Conservation (phyloP, 2,329 filamentous ascomycete genomes). For the Pseudogymnoascus destructans region DNA sequence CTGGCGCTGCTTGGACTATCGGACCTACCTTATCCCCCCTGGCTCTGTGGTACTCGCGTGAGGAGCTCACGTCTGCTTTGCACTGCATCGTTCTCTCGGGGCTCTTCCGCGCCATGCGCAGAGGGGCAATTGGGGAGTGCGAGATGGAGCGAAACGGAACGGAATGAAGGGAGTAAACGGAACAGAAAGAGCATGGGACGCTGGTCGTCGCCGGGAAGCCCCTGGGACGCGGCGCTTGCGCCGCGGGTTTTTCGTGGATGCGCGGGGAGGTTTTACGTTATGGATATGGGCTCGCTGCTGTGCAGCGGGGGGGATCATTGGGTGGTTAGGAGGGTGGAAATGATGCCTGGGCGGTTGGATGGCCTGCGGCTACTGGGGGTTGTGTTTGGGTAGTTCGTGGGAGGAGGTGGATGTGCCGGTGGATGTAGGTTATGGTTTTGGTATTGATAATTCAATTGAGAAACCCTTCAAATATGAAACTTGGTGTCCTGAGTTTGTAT, state of each 20-base stretch:
- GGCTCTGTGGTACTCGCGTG: not conserved
- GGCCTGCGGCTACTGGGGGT: not conserved
- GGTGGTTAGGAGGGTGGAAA: not conserved
- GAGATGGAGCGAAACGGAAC: not conserved
- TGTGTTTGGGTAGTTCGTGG: not conserved
- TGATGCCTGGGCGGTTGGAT: not conserved
- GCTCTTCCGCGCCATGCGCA: not conserved
- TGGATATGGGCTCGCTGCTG: not conserved
- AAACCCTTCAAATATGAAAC: not conserved
- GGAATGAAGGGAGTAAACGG: not conserved
- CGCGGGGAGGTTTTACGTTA: not conserved
- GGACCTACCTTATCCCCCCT: not conserved
- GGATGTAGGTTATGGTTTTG: not conserved
- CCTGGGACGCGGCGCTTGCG: not conserved
- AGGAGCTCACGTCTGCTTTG: not conserved
- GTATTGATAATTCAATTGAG: not conserved
- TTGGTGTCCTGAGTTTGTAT: not conserved
- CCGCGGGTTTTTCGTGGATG: not conserved
- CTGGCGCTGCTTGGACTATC: not conserved
- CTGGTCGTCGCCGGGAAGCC: not conserved
- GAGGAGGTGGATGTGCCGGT: not conserved
- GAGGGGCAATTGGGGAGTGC: not conserved
- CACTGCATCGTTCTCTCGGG: not conserved
- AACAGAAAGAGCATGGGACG: not conserved
- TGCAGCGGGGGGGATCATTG: not conserved